Conservation (phyloP, 2,329 filamentous ascomycete species). For the Ascochyta fabae region DNA sequence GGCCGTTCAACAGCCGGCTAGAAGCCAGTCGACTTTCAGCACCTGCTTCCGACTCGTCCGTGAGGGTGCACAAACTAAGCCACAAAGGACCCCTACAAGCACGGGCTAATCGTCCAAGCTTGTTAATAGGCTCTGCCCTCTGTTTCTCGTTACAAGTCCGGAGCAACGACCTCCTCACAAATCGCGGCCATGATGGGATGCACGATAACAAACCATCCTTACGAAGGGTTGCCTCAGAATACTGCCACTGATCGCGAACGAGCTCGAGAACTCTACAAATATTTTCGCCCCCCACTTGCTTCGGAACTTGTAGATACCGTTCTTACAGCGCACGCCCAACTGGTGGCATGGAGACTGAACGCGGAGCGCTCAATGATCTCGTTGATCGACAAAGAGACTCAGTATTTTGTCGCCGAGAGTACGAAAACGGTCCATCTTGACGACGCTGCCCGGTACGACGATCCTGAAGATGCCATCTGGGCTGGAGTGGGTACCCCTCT, state of each 20-base stretch:
- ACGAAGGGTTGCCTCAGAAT: slow-evolving; percentile 5
- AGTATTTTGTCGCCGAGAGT: slow-evolving; percentile 61
- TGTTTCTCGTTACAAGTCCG: background rate
- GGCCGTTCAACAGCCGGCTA: background rate
- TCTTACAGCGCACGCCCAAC: slow-evolving; percentile 45
- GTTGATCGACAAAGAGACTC: slow-evolving; percentile 56
- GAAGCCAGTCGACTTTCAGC: background rate
- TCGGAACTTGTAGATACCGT: slow-evolving; percentile 36
- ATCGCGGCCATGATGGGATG: slow-evolving; percentile 1
- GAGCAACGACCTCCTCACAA: background rate
- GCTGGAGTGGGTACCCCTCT: slow-evolving; percentile 31
- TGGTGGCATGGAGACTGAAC: slow-evolving; percentile 47
- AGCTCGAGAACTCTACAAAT: slow-evolving; percentile 39
- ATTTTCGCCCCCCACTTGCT: slow-evolving; percentile 27
- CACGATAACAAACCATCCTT: slow-evolving; percentile 1
- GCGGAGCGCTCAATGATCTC: slow-evolving; percentile 49
- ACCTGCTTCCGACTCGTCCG: background rate
- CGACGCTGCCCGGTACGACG: slow-evolving; percentile 41
- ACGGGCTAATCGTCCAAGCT: background rate
- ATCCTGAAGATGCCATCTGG: slow-evolving; percentile 44
- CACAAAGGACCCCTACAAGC: background rate
- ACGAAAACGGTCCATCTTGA: slow-evolving; percentile 52
- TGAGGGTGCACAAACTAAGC: slow-evolving; percentile 1
- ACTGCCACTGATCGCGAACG: slow-evolving; percentile 17
- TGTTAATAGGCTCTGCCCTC: background rate